Percentiles rank a stretch among this genome's conserved stretches.
These are phyloP conservation scores for Chrysoporthe cubensis DNA, from an alignment of 2,329 filamentous ascomycete species.

Conservation along the genomic window DNA sequence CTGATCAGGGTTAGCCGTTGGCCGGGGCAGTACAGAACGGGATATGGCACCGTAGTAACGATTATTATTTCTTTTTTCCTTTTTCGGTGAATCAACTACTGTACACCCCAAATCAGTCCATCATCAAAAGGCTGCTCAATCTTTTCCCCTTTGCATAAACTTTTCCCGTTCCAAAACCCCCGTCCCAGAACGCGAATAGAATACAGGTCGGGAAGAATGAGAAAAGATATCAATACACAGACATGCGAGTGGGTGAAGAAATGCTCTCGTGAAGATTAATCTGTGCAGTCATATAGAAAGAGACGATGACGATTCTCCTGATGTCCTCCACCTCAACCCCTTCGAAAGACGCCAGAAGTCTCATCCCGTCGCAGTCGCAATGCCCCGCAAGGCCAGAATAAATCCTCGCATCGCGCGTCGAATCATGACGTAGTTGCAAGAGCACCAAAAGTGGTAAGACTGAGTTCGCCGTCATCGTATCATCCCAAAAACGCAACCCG, in stretches of 20 bases:
- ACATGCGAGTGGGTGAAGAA: conserved; percentile 27
- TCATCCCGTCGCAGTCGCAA: conserved; percentile 15
- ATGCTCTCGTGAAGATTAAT: conserved; percentile 35
- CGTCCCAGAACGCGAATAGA: conserved; percentile 39
- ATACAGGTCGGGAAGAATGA: conserved; percentile 41
- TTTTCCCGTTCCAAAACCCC: conserved; percentile 30
- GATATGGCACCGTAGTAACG: conserved; percentile 5
- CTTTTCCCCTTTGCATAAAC: conserved; percentile 22
- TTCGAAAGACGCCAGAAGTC: conserved; percentile 30
- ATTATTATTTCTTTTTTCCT: background rate
- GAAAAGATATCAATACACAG: conserved; percentile 43
- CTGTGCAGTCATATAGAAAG: conserved; percentile 36
- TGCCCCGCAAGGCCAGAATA: conserved; percentile 30
- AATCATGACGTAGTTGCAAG: conserved; percentile 30
- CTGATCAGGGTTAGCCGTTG: background rate
- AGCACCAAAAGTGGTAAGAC: conserved; percentile 27
- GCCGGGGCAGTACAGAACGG: background rate
- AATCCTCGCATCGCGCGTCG: conserved; percentile 31
- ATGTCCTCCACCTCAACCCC: conserved; percentile 35
- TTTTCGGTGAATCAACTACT: conserved; percentile 30
- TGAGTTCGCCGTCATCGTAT: conserved; percentile 28
- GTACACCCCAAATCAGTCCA: conserved; percentile 29
- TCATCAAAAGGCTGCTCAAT: conserved; percentile 23
- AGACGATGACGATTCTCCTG: conserved; percentile 39
- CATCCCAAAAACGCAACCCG: conserved; percentile 18